Evolutionary conservation across 352 stramenopile species (phyloP).

Genomic region (Ophiocytium majus): DNA sequence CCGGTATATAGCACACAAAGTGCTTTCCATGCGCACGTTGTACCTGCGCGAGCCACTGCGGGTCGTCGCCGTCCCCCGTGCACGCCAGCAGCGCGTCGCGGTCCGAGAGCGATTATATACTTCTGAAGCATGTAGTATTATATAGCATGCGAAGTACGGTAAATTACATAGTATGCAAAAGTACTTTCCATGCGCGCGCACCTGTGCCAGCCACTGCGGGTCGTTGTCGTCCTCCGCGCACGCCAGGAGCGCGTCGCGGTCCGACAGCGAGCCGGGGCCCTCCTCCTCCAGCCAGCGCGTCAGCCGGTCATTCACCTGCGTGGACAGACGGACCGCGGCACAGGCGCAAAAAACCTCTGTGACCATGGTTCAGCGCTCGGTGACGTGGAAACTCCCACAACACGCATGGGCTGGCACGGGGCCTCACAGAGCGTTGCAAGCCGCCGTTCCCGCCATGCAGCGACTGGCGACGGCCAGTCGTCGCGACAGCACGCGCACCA

Average conservation of each 20-base stretch:
- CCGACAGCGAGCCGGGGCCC: neutral
- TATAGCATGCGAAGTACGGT: neutral
- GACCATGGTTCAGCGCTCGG: too few species aligned
- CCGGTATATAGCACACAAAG: too few species aligned
- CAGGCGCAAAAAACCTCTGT: too few species aligned
- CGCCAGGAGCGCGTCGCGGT: neutral
- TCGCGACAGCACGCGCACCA: too few species aligned
- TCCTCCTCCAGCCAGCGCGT: conserved; percentile 28
- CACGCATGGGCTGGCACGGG: too few species aligned
- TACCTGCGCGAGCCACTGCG: neutral
- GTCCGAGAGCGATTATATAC: too few species aligned
- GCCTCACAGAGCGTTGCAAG: too few species aligned
- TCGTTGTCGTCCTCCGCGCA: conserved; percentile 16
- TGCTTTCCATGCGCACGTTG: too few species aligned
- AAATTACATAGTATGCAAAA: neutral
- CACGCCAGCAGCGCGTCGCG: neutral
- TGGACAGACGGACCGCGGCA: too few species aligned
- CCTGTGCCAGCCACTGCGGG: neutral
- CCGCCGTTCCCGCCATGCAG: too few species aligned
- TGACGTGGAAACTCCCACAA: too few species aligned
- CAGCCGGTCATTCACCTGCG: conserved; percentile 23
- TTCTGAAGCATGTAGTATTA: neutral
- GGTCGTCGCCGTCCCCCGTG: neutral
- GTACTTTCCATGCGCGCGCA: neutral
- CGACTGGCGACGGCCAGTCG: too few species aligned